Percentiles rank a stretch among this genome's conserved stretches.
Conservation (phyloP, 805 yeast species). For the Lipomyces spencermartinsiae region DNA sequence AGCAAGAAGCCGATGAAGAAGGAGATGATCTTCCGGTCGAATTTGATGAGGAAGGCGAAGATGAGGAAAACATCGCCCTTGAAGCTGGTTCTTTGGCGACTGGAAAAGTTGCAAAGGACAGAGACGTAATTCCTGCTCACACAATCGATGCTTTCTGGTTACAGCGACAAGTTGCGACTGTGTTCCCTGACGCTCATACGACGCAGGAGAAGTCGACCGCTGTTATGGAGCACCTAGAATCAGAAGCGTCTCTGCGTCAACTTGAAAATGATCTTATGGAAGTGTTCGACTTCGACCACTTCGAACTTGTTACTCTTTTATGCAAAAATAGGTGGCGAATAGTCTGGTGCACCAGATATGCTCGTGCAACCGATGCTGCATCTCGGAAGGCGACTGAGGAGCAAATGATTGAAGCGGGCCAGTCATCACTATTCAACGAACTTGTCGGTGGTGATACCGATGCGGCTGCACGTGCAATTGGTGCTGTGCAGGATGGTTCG, state of each 20-base stretch:
- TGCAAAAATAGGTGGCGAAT: conserved; percentile 59
- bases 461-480: conserved; percentile 35
- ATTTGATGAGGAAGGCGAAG: conserved; percentile 42
- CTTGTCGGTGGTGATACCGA: conserved; percentile 45
- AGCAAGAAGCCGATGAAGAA: conserved; percentile 44
- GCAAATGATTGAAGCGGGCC: conserved; percentile 55
- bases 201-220: conserved; percentile 51
- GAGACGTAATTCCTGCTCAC: conserved; percentile 46
- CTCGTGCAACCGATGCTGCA: conserved; percentile 48
- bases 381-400: conserved; percentile 49
- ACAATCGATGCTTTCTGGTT: conserved; percentile 61
- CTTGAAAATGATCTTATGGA: conserved; percentile 63
- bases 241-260: conserved; percentile 50
- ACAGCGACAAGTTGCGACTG: conserved; percentile 54
- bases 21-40: conserved; percentile 40
- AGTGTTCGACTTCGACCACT: conserved; percentile 57
- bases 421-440: conserved; percentile 53
- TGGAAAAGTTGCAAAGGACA: conserved; percentile 13
- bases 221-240: conserved; percentile 52
- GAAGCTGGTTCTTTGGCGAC: conserved; percentile 16
- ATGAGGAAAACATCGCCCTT: conserved; percentile 36
- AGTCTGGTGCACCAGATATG: conserved; percentile 61
- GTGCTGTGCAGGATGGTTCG: conserved; percentile 42
- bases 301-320: conserved; percentile 56
- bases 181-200: conserved; percentile 50